Conservation (phyloP, 1,139 yeast species). For the Suhomyces bribrorum region DNA sequence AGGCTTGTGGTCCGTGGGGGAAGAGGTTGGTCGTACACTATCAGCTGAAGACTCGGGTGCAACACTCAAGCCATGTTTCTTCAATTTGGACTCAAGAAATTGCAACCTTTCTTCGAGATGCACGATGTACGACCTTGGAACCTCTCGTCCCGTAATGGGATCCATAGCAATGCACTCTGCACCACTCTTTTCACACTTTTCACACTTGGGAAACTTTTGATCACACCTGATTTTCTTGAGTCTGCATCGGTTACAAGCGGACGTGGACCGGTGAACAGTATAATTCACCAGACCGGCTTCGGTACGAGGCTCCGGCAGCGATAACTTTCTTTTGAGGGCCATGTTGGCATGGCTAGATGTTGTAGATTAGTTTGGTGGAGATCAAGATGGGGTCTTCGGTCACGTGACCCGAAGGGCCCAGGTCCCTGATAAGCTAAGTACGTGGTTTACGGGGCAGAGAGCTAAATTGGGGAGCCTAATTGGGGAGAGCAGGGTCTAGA, state of each 20-base stretch:
- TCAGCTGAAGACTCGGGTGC: background rate
- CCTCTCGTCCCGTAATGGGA: constrained; percentile 83
- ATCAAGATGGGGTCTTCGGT: background rate
- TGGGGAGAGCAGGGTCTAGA: too few relatives aligned
- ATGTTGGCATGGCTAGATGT: background rate
- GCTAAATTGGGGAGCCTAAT: too few relatives aligned
- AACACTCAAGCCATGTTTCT: constrained; percentile 37
- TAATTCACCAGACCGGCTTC: background rate
- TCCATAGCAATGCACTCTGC: constrained; percentile 81
- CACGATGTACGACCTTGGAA: constrained; percentile 78
- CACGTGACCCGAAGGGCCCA: background rate
- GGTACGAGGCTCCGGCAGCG: background rate
- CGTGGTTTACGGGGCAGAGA: too few relatives aligned
- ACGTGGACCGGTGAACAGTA: constrained; percentile 50
- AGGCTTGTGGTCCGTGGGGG: background rate
- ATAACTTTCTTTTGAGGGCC: background rate
- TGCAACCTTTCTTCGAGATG: constrained; percentile 69
- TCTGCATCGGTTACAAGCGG: constrained; percentile 86
- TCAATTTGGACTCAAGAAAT: constrained; percentile 52
- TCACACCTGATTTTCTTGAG: constrained; percentile 80
- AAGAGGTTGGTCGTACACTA: background rate
- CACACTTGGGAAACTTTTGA: constrained; percentile 77
- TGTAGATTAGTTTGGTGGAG: background rate
- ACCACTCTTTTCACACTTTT: constrained; percentile 65
- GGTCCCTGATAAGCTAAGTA: too few relatives aligned